Conservation (phyloP, 495 filamentous ascomycete genomes). For the Aspergillus hancockii region DNA sequence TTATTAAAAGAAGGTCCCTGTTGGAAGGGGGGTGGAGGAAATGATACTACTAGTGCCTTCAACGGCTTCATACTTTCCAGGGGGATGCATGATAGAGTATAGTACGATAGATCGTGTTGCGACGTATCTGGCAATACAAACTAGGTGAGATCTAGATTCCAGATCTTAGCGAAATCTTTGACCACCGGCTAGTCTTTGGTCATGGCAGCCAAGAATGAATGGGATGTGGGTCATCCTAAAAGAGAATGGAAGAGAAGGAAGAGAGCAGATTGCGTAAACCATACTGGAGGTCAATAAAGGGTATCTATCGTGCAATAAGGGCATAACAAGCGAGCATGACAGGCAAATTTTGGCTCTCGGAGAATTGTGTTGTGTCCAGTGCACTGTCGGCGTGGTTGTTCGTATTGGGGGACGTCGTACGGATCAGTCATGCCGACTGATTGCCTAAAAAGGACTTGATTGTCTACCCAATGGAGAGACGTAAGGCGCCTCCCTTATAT, state of each 20-base stretch:
- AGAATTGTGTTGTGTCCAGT: neutral
- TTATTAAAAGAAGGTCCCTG: conserved; percentile 10
- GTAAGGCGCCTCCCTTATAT: conserved; percentile 7
- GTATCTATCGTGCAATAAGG: neutral
- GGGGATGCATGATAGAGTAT: too few species aligned
- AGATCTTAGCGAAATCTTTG: neutral
- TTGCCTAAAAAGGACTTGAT: conserved; percentile 4
- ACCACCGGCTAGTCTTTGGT: neutral
- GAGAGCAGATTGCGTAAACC: neutral
- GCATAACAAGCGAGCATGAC: neutral
- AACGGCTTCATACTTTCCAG: neutral
- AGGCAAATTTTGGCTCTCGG: neutral
- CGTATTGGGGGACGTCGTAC: conserved; percentile 1
- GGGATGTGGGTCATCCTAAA: neutral
- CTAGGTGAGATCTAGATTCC: neutral
- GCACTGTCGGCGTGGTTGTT: neutral
- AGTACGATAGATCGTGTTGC: neutral
- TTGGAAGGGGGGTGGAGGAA: neutral
- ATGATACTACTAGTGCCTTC: neutral
- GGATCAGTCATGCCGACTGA: conserved; percentile 5
- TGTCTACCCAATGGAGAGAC: conserved; percentile 7
- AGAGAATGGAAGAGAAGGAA: neutral
- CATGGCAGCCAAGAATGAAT: neutral
- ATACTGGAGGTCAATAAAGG: neutral
- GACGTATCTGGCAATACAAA: neutral